These are phyloP conservation scores for Climacium dendroides DNA, from an alignment of 225 moss, liverwort and hornwort species.

Conservation along the genomic window DNA sequence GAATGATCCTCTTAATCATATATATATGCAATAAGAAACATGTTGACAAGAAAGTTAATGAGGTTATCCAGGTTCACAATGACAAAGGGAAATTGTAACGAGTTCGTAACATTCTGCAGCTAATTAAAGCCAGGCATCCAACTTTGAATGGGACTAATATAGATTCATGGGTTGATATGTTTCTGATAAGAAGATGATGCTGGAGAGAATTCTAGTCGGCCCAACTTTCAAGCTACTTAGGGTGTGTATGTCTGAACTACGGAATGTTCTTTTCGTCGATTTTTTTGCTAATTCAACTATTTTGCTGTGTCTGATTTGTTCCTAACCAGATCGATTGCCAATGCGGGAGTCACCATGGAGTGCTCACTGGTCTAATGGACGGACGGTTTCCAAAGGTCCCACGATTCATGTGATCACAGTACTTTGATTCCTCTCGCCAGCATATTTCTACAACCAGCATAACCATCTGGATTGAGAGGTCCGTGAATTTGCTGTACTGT, in stretches of 20 bases:
- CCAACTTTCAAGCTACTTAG: background rate
- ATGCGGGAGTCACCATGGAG: background rate
- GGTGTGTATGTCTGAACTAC: background rate
- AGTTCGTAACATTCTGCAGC: background rate
- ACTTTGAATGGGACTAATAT: background rate
- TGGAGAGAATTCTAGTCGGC: background rate
- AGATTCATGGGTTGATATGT: background rate
- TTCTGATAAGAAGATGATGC: background rate
- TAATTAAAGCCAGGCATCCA: background rate
- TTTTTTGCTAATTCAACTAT: background rate
- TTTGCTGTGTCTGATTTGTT: background rate
- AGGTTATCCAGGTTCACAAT: background rate
- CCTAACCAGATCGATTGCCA: background rate
- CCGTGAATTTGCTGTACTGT: background rate
- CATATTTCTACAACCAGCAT: background rate
- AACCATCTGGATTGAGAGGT: background rate
- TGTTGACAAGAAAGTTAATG: background rate
- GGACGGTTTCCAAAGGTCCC: background rate
- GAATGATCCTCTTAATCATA: background rate
- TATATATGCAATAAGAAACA: background rate
- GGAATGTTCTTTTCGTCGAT: background rate
- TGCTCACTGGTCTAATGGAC: background rate
- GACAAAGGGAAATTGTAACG: background rate
- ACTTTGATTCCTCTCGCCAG: background rate
- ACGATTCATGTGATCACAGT: background rate